Percentiles rank a stretch among this genome's conserved stretches.
Evolutionary conservation across 1,139 yeast genomes (phyloP).

Genomic region (Suhomyces anneliseae): DNA sequence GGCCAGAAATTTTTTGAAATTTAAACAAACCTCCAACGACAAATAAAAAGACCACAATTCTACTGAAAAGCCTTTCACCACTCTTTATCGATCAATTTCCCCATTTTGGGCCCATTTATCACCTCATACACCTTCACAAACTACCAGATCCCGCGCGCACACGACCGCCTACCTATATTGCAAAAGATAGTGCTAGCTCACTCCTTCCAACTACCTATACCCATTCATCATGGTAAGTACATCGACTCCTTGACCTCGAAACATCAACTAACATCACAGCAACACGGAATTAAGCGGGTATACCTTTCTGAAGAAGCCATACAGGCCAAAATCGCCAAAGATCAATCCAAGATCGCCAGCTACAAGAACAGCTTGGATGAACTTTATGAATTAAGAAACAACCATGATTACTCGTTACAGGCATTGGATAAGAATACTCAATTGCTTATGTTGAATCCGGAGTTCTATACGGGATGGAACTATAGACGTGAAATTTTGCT

Average conservation of each 20-base stretch:
- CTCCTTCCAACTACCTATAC: not conserved
- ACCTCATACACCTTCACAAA: no score
- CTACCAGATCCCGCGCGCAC: no score
- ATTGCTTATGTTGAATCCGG: constrained; percentile 72
- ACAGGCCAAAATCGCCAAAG: constrained; percentile 54
- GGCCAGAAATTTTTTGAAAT: no score
- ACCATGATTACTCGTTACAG: constrained; percentile 32
- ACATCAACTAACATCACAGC: constrained; percentile 19
- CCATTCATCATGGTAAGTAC: constrained; percentile 2
- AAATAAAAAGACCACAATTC: no score
- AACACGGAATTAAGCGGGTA: constrained; percentile 75
- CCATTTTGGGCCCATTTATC: no score
- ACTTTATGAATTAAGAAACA: constrained; percentile 40
- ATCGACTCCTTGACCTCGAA: no score
- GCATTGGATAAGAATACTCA: constrained; percentile 51
- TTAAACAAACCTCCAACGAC: no score
- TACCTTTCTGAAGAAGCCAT: constrained; percentile 58
- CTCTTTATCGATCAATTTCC: no score
- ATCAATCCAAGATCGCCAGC: constrained; percentile 49
- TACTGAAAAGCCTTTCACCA: no score
- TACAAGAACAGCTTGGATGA: constrained; percentile 50
- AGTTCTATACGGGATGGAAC: constrained; percentile 89
- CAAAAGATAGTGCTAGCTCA: not conserved
- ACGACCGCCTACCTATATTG: not conserved
- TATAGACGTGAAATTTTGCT: constrained; percentile 71